Evolutionary conservation across 192 early-diverging fungal genomes (phyloP).

Genomic region (Linnemannia elongata): DNA sequence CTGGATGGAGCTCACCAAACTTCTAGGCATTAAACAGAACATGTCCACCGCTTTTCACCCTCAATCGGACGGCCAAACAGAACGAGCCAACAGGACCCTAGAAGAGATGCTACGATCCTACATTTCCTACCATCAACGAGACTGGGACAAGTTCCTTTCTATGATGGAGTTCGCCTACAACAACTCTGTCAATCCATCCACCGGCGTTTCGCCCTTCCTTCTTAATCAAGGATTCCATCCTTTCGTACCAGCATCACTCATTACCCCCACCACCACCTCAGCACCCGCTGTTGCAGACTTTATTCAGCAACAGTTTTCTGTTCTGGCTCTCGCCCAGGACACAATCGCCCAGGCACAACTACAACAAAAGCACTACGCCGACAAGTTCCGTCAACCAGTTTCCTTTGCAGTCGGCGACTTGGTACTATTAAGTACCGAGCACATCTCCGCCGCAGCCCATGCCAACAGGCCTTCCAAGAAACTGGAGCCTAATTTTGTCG

Average conservation of each 20-base stretch:
- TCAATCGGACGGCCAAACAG: slow-evolving; percentile 45
- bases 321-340: background rate
- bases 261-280: slow-evolving; percentile 24
- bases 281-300: background rate
- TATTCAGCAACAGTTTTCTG: background rate
- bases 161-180: slow-evolving; percentile 68
- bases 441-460: slow-evolving; percentile 11
- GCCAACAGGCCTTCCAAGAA: background rate
- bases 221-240: slow-evolving; percentile 12
- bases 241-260: background rate
- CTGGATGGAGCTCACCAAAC: slow-evolving; percentile 41
- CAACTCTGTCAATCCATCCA: slow-evolving; percentile 54
- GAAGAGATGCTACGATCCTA: slow-evolving; percentile 18
- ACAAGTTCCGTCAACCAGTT: background rate
- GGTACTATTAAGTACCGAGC: slow-evolving; percentile 7
- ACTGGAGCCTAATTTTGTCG: slow-evolving; percentile 12
- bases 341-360: background rate
- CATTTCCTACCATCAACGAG: slow-evolving; percentile 8
- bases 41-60: slow-evolving; percentile 41
- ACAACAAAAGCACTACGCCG: background rate
- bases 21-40: slow-evolving; percentile 35
- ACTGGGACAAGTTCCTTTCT: slow-evolving; percentile 64
- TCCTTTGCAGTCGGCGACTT: background rate
- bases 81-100: slow-evolving; percentile 25
- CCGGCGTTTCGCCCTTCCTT: slow-evolving; percentile 45